Base-by-base conservation (phyloP, 768 basidiomycete genomes). In the Mycena crocata region DNA sequence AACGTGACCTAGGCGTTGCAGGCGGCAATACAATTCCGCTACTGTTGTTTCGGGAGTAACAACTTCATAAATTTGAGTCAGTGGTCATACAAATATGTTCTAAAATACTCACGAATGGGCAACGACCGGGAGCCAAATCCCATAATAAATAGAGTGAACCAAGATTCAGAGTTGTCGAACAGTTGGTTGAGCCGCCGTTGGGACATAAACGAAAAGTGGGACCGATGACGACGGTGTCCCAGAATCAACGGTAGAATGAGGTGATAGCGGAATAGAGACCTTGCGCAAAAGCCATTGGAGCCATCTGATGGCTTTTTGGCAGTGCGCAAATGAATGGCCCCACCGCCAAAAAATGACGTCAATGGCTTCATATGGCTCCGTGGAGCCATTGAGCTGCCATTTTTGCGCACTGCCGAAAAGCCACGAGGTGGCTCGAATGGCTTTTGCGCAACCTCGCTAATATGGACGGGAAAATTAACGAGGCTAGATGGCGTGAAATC, bases 141-240 rank as follows among this genome's bases (percentile, higher is more conserved):
- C 9, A 34, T 24, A 5, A 57, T 26, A 17, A 57, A 45, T 44
- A 57, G n/a, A 6, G 56, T 57, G 32, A 57, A 45, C 21, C 21
- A 37, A 1, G 39, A 42, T 31, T 50, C 15, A 5, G 28, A 7
- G 4, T 55, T 55, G 24, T 39, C 39, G 42, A 28, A 57, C 5
- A 57, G 15, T 3, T 31, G 56, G 28, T 32, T 34, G 4, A 57
- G 40, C 13, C 42, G 30, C 9, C 56, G 42, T 13, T 45, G 23
- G 23, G 56, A 57, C 56, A 57, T 57, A 31, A 57, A 45, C 13
- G 56, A 57, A 57, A 57, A 57, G 45, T 57, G 40, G 4, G 42
- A 57, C 21, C 56, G 56, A 28, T 57, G 56, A n/a, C 31, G 42
- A 21, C 31, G 31, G 21, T 10, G 42, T 10, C 56, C 56, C 42